Evolutionary conservation across 192 early-diverging fungal species (phyloP).

Genomic region (Coemansia sp.): DNA sequence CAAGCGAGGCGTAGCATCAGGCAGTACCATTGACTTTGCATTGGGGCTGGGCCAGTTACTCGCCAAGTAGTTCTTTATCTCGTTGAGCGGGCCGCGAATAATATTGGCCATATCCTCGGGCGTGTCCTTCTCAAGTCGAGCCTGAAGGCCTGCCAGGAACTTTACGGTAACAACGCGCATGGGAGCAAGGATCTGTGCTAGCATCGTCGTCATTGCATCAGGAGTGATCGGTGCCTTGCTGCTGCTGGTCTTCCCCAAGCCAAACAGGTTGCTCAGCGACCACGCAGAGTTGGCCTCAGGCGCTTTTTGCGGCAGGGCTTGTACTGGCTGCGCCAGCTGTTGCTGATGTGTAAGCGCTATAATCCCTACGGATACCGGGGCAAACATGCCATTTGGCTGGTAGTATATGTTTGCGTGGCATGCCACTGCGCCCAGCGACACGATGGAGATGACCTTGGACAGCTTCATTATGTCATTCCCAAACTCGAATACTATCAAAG

Average conservation of each 20-base stretch:
- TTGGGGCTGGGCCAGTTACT: constrained; percentile 21
- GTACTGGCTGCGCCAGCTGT: not conserved
- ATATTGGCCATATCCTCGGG: constrained; percentile 21
- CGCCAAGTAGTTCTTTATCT: constrained; percentile 22
- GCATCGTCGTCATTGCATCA: not conserved
- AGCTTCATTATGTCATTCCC: too few species aligned
- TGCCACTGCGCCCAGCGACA: constrained; percentile 1
- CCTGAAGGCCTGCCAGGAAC: constrained; percentile 15
- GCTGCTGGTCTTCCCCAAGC: not conserved
- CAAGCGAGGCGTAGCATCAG: not conserved
- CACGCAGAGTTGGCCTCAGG: not conserved
- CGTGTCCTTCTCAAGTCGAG: constrained; percentile 11
- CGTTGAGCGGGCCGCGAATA: constrained; percentile 23
- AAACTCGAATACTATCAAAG: too few species aligned
- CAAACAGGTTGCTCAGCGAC: not conserved
- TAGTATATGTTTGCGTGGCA: constrained; percentile 16
- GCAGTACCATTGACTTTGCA: not conserved
- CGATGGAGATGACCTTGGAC: not conserved
- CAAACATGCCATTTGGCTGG: constrained; percentile 36
- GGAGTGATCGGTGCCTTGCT: not conserved
- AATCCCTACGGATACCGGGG: constrained; percentile 18
- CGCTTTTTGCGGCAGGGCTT: not conserved
- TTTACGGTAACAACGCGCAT: constrained; percentile 13
- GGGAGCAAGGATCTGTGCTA: constrained; percentile 16
- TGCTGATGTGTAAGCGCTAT: constrained; percentile 7